Evolutionary conservation across 805 yeast genomes (phyloP), one percentile per base, ranked within the genome.

Genomic region (Kazachstania martiniae): DNA sequence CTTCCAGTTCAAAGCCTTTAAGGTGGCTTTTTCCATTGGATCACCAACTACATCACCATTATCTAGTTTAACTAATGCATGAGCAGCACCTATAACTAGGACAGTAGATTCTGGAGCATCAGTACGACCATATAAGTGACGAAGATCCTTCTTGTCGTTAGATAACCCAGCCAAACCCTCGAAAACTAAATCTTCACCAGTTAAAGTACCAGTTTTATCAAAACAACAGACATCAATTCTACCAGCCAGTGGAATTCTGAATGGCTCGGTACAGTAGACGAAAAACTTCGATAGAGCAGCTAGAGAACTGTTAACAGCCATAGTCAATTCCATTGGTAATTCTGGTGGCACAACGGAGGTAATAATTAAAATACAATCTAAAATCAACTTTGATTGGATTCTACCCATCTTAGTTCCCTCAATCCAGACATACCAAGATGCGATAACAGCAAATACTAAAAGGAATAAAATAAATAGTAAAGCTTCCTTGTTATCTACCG

Each of bases 261-360:
- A 91, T 12, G 98, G 98, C 60, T 91, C 98, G 27, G 98, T 91
- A 67, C 98, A 91, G 65, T 81, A 91, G 41, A 91, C 78, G 56
- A 78, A 87, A 56, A 69, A 78, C 59, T 91, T 91, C 47, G 81
- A 76, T 43, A 91, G 68, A 3, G 96, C 86, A 37, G 86, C 74
- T 56, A 91, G 67, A 5, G 97, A 87, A 24, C 82, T 70, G 61
- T 91, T 91, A 25, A 91, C 98, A 38, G 98, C 97, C 89, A 91
- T 79, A 10, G 98, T 91, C 48, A 91, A 71, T 65, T 91, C 98
- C 97, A 91, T 91, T 37, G 98, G 98, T 46, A 91, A 70, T 63
- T 91, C 98, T 27, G 98, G 98, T 23, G 98, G 98, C 25, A 91
- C 98, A 42, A 91, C 98, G 31, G 97, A 87, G 13, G 98, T 91